Conservation (phyloP, 768 basidiomycete species). For the Suillus variegatus region DNA sequence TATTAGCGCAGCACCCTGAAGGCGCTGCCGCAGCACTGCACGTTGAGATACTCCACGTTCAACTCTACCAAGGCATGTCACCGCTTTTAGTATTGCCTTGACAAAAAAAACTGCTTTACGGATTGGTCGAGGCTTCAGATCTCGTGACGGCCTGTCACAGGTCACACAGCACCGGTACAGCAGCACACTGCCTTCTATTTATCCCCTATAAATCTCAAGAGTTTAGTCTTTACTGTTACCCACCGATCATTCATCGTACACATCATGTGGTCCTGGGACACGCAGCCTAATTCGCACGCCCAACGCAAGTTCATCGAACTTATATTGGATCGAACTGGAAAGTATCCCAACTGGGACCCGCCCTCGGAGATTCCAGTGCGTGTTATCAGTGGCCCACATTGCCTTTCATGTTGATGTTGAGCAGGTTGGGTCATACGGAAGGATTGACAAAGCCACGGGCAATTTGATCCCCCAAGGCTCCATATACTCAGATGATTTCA, state of each 20-base stretch:
- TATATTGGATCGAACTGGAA: neutral
- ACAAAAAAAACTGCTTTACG: neutral
- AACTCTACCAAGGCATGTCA: neutral
- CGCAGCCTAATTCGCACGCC: neutral
- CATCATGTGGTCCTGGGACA: neutral
- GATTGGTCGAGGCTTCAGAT: neutral
- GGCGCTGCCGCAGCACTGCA: neutral
- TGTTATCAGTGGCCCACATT: neutral
- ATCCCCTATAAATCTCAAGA: neutral
- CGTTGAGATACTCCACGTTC: no score
- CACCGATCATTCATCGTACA: neutral
- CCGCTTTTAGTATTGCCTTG: neutral
- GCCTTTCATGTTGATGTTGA: neutral
- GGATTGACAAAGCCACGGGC: neutral
- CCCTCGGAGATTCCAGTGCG: neutral
- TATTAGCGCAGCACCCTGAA: neutral
- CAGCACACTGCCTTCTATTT: neutral
- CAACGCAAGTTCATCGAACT: conserved; percentile 1
- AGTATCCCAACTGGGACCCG: conserved; percentile 2
- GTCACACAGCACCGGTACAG: neutral
- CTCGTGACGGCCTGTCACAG: neutral
- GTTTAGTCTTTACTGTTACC: neutral
- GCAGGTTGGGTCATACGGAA: conserved; percentile 3
- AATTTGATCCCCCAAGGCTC: neutral
- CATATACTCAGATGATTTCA: neutral